Conservation (phyloP, 2,329 filamentous ascomycete species). For the Ophiocordyceps camponoti-rufipedis region DNA sequence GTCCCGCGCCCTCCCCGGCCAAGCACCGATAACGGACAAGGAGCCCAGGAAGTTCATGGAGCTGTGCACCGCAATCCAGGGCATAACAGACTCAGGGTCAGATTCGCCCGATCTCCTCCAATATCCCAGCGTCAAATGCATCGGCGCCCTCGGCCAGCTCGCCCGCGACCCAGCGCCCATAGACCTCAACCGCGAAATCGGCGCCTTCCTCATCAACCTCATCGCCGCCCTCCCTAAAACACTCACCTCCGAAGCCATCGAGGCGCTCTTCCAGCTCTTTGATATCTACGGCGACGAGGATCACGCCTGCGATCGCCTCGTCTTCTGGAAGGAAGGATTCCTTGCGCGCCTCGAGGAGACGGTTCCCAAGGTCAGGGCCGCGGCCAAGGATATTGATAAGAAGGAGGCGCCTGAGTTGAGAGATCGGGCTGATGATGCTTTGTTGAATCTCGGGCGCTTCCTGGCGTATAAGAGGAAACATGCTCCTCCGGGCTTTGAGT, state of each 20-base stretch:
- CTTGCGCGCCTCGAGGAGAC: conserved; percentile 37
- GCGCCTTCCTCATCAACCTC: conserved; percentile 40
- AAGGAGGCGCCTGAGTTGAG: conserved; percentile 36
- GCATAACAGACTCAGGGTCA: conserved; percentile 11
- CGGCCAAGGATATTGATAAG: conserved; percentile 45
- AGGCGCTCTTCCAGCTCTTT: conserved; percentile 48
- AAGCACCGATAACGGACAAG: conserved; percentile 26
- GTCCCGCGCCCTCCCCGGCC: conserved; percentile 32
- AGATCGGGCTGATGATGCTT: conserved; percentile 38
- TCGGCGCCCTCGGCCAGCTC: conserved; percentile 47
- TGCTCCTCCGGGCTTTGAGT: conserved; percentile 10
- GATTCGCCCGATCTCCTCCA: conserved; percentile 34
- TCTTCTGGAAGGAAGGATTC: conserved; percentile 47
- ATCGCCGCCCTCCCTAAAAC: conserved; percentile 32
- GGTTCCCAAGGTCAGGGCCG: conserved; percentile 32
- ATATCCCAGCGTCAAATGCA: conserved; percentile 44
- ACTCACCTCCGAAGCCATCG: conserved; percentile 38
- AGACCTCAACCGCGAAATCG: conserved; percentile 41
- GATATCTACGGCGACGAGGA: conserved; percentile 48
- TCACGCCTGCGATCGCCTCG: conserved; percentile 36
- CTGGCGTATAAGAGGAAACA: conserved; percentile 47
- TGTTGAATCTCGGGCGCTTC: conserved; percentile 42
- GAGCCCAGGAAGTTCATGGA: conserved; percentile 47
- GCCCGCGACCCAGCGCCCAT: conserved; percentile 35
- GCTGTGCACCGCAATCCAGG: conserved; percentile 40